Evolutionary conservation across 2,329 filamentous ascomycete species (phyloP).

Genomic region (Fusarium nanum): DNA sequence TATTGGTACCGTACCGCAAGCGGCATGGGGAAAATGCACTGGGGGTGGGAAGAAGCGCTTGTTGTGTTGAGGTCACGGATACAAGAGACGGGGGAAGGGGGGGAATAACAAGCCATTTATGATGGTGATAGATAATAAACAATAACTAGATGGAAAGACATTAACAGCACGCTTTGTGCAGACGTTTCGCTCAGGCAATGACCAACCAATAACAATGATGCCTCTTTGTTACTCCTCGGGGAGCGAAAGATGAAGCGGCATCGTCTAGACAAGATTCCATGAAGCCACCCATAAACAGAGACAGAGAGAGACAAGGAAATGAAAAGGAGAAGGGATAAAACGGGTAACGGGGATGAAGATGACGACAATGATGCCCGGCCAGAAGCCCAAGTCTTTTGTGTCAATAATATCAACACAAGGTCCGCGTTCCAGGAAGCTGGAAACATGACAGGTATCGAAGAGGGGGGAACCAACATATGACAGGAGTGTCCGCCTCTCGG

Average conservation of each 20-base stretch:
- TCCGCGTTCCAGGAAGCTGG: conserved; percentile 31
- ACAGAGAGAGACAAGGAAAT: neutral
- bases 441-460: conserved; percentile 14
- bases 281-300: conserved; percentile 12
- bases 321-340: neutral
- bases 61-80: neutral
- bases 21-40: conserved; percentile 7
- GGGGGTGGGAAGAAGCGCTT: neutral
- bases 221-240: conserved; percentile 29
- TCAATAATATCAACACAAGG: neutral
- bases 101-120: conserved; percentile 15
- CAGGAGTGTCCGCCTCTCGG: neutral
- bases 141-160: conserved; percentile 10
- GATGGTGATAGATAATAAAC: conserved; percentile 10
- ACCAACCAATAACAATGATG: conserved; percentile 31
- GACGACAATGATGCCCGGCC: neutral
- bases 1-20: conserved; percentile 15
- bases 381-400: conserved; percentile 1
- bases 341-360: neutral
- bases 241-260: conserved; percentile 27
- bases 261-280: conserved; percentile 32
- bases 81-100: conserved; percentile 12
- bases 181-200: conserved; percentile 13
- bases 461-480: conserved; percentile 24
- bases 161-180: conserved; percentile 29